Evolutionary conservation across 768 basidiomycete species (phyloP), one percentile per base, ranked within the genome.

Genomic region (Trametopsis cervina): DNA sequence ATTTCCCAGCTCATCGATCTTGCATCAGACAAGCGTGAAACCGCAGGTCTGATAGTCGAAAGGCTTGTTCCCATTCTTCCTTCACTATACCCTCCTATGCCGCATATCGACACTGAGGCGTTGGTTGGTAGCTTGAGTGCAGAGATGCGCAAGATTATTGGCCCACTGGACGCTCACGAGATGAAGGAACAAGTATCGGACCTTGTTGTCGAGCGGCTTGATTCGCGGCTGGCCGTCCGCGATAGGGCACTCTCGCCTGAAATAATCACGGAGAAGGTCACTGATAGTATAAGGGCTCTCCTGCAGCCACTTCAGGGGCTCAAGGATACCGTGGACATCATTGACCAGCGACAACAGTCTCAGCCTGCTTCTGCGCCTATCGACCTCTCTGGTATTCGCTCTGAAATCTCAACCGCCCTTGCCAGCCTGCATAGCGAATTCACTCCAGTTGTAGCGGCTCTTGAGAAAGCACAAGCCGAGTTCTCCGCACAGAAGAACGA

Each of bases 101-200:
- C 71, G 22, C 53, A 63, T 18, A 36, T 73, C 26, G 81, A 90
- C 57, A 72, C 73, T 1, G 74, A 79, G 41, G 69, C 72, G 2
- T 65, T 90, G 42, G 72, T 78, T 6, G 61, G 72, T 21, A 71
- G 85, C 52, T 68, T 92, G 42, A 77, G 77, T 3, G 66, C 76
- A 1, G 89, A 90, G 63, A 74, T 92, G 36, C 77, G 83, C 44
- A 75, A 76, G 20, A 76, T 81, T 22, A 81, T 87, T 50, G 82
- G 80, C 0, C 85, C 84, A 0, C 76, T 91, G 20, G 89, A 92
- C 57, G 79, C 86, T 0, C 86, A 89, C 56, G 85, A 86, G 62
- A 86, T 92, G 61, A 89, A 89, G 69, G 89, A 91, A 58, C 86
- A 89, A 58, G 88, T 92, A 0, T 85, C 89, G 2, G 89, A 90